A percentile compares a stretch with the other conserved stretches of the same genome.
phyloP scores from a whole-genome alignment of 169 alveolate genomes.

The Cytauxzoon felis region DNA sequence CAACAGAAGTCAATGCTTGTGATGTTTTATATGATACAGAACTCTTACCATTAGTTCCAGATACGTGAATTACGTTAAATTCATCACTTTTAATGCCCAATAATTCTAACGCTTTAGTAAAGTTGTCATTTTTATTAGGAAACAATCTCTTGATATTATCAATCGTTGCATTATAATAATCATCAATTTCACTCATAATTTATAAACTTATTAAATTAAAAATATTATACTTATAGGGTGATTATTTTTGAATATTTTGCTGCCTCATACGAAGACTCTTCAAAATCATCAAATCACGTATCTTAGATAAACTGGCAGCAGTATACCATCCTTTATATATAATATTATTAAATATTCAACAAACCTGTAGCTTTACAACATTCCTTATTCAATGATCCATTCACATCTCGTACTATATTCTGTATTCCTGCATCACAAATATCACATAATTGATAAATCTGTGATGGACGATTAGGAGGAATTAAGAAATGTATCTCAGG shows the following conservation, averaged over 20 bases:
- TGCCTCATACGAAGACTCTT: slow-evolving; percentile 62
- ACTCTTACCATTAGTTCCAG: slow-evolving; percentile 91
- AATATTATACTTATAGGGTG: neutral
- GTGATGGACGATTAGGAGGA: slow-evolving; percentile 61
- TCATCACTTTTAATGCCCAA: slow-evolving; percentile 71
- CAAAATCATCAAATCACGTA: slow-evolving; percentile 56
- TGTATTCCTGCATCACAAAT: slow-evolving; percentile 62
- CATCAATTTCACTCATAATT: neutral
- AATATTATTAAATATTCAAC: neutral
- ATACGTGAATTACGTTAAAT: slow-evolving; percentile 77
- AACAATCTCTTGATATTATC: neutral
- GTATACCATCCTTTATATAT: slow-evolving; percentile 51
- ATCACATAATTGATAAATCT: slow-evolving; percentile 56
- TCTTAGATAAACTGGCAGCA: slow-evolving; percentile 26
- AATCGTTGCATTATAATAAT: neutral
- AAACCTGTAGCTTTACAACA: slow-evolving; percentile 57
- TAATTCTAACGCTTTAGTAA: neutral
- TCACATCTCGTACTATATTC: slow-evolving; percentile 10
- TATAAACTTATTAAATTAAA: neutral
- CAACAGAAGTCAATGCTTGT: slow-evolving; percentile 40
- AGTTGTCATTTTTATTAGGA: slow-evolving; percentile 8
- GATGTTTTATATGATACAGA: slow-evolving; percentile 79
- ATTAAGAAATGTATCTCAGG: slow-evolving; percentile 58
- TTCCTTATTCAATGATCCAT: slow-evolving; percentile 1
- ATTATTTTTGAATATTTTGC: slow-evolving; percentile 5